These are phyloP conservation scores for Debaryomyces udenii DNA, from an alignment of 1,139 yeast species.

Conservation along the genomic window DNA sequence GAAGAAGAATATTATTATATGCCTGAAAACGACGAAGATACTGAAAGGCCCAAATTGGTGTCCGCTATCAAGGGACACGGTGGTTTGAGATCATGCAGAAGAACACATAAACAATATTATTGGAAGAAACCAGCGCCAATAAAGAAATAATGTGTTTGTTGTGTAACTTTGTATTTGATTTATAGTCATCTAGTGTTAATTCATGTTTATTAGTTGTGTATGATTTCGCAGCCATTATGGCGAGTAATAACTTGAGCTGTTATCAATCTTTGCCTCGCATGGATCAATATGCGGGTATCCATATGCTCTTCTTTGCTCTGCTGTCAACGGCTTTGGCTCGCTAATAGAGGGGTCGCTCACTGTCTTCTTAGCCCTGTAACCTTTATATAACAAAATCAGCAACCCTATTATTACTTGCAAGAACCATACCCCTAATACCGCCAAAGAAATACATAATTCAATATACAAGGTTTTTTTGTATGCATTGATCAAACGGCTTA, in stretches of 20 bases:
- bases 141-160: slow-evolving; percentile 29
- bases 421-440: slow-evolving; percentile 51
- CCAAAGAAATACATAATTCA: slow-evolving; percentile 51
- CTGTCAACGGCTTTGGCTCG: slow-evolving; percentile 34
- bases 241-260: slow-evolving; percentile 14
- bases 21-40: slow-evolving; percentile 77
- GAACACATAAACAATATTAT: slow-evolving; percentile 88
- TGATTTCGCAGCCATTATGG: slow-evolving; percentile 9
- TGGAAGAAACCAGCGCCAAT: slow-evolving; percentile 75
- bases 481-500: slow-evolving; percentile 24
- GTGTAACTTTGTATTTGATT: neutral
- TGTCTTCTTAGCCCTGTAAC: neutral
- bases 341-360: slow-evolving; percentile 22
- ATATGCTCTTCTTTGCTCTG: slow-evolving; percentile 29
- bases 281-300: slow-evolving; percentile 35
- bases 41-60: slow-evolving; percentile 68
- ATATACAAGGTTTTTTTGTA: slow-evolving; percentile 39
- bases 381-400: slow-evolving; percentile 18
- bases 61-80: slow-evolving; percentile 78
- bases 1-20: slow-evolving; percentile 93
- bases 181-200: slow-evolving; percentile 5
- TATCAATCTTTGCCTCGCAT: slow-evolving; percentile 12
- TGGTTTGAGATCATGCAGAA: slow-evolving; percentile 85
- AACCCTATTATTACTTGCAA: slow-evolving; percentile 46
- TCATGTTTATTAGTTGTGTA: slow-evolving; percentile 6